A percentile compares a stretch with the other conserved stretches of the same genome.
These are phyloP conservation scores for Cairneyella variabilis DNA, from an alignment of 495 filamentous ascomycete species.

Conservation along the genomic window DNA sequence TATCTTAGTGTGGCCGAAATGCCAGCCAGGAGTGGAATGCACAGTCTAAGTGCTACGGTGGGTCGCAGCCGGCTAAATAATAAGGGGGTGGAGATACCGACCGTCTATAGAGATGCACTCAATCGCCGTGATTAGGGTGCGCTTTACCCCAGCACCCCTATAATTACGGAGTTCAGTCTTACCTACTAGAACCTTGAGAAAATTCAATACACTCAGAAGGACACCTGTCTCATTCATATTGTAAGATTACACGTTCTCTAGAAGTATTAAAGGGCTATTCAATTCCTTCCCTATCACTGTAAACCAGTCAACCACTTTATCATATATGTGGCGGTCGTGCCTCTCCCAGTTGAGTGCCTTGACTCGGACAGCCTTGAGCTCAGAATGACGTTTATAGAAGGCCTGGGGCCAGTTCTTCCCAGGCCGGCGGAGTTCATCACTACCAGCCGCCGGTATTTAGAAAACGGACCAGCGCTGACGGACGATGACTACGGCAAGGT, in stretches of 20 bases:
- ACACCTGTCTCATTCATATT: too few relatives aligned
- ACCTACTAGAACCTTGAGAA: constrained; percentile 33
- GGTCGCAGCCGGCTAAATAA: too few relatives aligned
- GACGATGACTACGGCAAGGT: constrained; percentile 2
- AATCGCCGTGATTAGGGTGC: constrained; percentile 30
- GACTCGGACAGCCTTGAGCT: constrained; percentile 26
- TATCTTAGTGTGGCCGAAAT: too few relatives aligned
- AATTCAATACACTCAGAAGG: too few relatives aligned
- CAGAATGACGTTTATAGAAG: constrained; percentile 22
- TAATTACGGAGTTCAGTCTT: constrained; percentile 24
- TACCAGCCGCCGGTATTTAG: background rate
- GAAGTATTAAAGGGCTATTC: constrained; percentile 22
- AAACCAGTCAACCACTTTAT: constrained; percentile 27
- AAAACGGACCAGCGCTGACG: constrained; percentile 5
- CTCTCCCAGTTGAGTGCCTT: constrained; percentile 26
- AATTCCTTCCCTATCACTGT: constrained; percentile 23
- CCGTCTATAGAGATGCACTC: constrained; percentile 28
- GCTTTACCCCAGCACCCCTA: constrained; percentile 12
- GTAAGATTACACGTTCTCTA: too few relatives aligned
- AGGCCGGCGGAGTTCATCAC: constrained; percentile 6
- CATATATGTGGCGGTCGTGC: constrained; percentile 17
- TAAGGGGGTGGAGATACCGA: constrained; percentile 17
- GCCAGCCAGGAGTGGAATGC: too few relatives aligned
- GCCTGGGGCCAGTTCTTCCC: constrained; percentile 29
- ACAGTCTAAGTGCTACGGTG: too few relatives aligned